Conservation (phyloP, 768 basidiomycete species). For the Leccinum arenicola region DNA sequence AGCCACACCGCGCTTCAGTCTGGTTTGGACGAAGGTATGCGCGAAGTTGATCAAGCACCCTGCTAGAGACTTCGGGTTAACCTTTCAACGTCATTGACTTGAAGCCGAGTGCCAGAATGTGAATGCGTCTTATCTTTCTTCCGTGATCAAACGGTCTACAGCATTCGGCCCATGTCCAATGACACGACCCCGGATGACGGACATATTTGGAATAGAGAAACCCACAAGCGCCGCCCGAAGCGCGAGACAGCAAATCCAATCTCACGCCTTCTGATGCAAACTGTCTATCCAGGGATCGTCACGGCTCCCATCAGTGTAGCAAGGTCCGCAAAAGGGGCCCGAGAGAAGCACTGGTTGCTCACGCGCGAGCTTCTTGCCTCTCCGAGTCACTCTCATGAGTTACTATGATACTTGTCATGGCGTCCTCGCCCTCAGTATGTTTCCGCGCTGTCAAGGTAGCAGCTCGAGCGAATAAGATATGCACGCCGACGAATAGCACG, state of each 20-base stretch:
- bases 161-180: background rate
- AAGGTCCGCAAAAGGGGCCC: background rate
- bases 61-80: background rate
- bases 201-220: background rate
- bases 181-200: background rate
- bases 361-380: background rate
- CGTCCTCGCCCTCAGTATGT: background rate
- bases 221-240: background rate
- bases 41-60: background rate
- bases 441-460: no score
- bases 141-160: background rate
- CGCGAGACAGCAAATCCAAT: background rate
- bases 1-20: background rate
- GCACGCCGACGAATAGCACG: constrained; percentile 12
- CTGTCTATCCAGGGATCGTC: background rate
- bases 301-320: background rate
- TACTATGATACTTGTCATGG: background rate
- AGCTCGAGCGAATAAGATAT: constrained; percentile 3
- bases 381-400: background rate
- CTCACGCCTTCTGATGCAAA: background rate
- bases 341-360: background rate
- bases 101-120: background rate
- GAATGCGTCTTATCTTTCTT: background rate
- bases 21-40: background rate
- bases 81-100: no score